A percentile compares a stretch with the other conserved stretches of the same genome.
These are phyloP conservation scores for Colletotrichum sp. DNA, from an alignment of 2,329 filamentous ascomycete species.

Conservation along the genomic window DNA sequence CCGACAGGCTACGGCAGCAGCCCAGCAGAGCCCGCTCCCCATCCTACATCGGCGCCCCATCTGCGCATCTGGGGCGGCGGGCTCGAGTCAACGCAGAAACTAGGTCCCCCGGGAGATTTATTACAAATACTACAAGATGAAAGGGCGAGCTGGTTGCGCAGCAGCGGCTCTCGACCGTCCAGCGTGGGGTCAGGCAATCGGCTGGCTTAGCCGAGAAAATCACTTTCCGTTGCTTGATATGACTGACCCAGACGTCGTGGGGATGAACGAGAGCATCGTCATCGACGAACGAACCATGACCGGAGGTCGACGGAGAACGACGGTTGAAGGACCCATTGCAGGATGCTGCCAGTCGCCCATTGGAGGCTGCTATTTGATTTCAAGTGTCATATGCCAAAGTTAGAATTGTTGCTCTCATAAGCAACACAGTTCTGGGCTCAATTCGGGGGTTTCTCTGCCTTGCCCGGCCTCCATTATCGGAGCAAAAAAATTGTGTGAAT, in stretches of 20 bases:
- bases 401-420: not conserved
- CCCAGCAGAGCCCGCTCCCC: not conserved
- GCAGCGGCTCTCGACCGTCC: not conserved
- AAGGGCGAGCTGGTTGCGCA: not conserved
- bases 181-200: not conserved
- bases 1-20: not conserved
- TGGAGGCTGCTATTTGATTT: not conserved
- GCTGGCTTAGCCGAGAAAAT: not conserved
- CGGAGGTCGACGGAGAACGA: not conserved
- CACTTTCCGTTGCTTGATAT: not conserved
- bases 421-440: not conserved
- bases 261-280: not conserved
- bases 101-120: conserved; percentile 6
- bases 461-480: not conserved
- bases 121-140: conserved; percentile 18
- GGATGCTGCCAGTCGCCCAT: not conserved
- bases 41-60: not conserved
- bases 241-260: not conserved
- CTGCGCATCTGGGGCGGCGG: not conserved
- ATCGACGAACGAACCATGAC: not conserved
- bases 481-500: not conserved
- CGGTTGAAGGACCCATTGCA: not conserved
- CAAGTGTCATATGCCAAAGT: not conserved
- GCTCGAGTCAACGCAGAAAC: conserved; percentile 8
- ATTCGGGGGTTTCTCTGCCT: not conserved